These are phyloP conservation scores for Agaricus bisporus DNA, from an alignment of 768 basidiomycete species.

Conservation along the genomic window DNA sequence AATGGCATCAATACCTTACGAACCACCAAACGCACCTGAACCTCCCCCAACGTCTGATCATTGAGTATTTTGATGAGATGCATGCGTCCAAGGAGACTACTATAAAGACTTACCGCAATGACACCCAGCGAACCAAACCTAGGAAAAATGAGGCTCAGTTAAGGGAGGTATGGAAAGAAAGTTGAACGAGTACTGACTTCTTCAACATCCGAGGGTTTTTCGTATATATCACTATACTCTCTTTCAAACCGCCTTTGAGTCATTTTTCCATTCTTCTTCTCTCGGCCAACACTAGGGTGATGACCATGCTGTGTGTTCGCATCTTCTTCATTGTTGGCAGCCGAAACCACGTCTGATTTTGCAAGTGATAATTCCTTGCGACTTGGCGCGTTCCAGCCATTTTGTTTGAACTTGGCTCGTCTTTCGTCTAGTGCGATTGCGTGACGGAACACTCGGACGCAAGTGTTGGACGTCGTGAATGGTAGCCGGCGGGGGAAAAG, in stretches of 20 bases:
- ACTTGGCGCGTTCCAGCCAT: conserved; percentile 35
- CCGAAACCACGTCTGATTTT: conserved; percentile 14
- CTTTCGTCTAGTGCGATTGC: conserved; percentile 56
- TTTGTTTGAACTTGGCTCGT: conserved; percentile 51
- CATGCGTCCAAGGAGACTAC: not conserved
- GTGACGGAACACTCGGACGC: conserved; percentile 50
- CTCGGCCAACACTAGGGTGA: not conserved
- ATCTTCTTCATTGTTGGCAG: not conserved
- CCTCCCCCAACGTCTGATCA: conserved; percentile 51
- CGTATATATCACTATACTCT: conserved; percentile 11
- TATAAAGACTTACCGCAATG: conserved; percentile 34
- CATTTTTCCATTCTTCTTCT: conserved; percentile 5
- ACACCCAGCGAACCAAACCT: conserved; percentile 34
- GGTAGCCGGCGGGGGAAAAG: conserved; percentile 41
- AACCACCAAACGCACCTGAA: conserved; percentile 21
- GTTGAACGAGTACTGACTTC: conserved; percentile 35
- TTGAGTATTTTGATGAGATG: not conserved
- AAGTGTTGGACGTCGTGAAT: conserved; percentile 42
- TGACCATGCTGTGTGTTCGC: not conserved
- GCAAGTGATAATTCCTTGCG: conserved; percentile 20
- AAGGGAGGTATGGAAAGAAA: not conserved
- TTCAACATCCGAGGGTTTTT: conserved; percentile 31
- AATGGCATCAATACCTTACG: not conserved
- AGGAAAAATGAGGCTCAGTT: not conserved
- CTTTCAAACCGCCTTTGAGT: conserved; percentile 18